Conservation (phyloP, 2,329 filamentous ascomycete genomes). For the Chrysoporthe cubensis region DNA sequence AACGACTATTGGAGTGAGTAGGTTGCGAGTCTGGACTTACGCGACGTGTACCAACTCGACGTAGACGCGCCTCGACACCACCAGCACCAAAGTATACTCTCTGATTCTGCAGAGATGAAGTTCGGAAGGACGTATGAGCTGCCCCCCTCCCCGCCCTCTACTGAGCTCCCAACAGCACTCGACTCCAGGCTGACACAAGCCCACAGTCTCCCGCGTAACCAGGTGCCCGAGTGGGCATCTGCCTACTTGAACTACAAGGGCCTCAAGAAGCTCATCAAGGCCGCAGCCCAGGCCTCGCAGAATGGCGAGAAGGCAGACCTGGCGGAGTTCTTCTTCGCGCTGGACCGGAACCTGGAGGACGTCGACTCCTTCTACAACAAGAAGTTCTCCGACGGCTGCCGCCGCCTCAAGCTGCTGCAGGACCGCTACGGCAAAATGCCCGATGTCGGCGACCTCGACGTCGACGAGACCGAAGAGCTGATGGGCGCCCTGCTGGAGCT, state of each 20-base stretch:
- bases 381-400: slow-evolving; percentile 83
- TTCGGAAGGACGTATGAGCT: slow-evolving; percentile 41
- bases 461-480: slow-evolving; percentile 88
- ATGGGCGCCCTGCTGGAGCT: slow-evolving; percentile 89
- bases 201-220: slow-evolving; percentile 68
- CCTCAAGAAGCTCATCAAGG: slow-evolving; percentile 94
- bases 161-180: neutral
- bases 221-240: slow-evolving; percentile 84
- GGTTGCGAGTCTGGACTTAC: neutral
- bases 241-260: slow-evolving; percentile 89
- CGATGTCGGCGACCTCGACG: slow-evolving; percentile 75
- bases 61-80: neutral
- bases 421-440: slow-evolving; percentile 81
- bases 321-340: slow-evolving; percentile 95
- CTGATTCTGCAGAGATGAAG: slow-evolving; percentile 37
- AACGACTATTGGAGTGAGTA: neutral
- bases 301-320: slow-evolving; percentile 80
- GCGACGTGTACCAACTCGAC: neutral
- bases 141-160: neutral
- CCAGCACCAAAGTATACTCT: neutral
- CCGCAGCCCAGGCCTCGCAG: slow-evolving; percentile 67
- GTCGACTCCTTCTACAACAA: slow-evolving; percentile 97
- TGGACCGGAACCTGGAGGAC: slow-evolving; percentile 96
- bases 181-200: neutral
- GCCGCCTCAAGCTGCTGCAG: slow-evolving; percentile 83